A percentile compares a stretch with the other conserved stretches of the same genome.
phyloP scores from a whole-genome alignment of 768 basidiomycete species.

The Crepidotus variabilis region DNA sequence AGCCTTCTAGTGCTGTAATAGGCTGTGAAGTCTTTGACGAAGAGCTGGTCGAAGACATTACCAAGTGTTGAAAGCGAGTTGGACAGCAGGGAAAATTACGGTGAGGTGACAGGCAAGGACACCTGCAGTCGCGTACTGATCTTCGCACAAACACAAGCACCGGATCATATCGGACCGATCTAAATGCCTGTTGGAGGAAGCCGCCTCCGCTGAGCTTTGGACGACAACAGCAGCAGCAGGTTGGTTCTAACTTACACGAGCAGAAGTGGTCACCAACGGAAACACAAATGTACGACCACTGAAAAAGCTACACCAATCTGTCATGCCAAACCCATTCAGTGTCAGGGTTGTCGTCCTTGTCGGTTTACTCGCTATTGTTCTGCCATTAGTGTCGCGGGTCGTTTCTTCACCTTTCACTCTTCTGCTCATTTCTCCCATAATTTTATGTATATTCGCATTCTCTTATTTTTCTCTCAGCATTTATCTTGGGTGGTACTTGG shows the following conservation, averaged over 20 bases:
- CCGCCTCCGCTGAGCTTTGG: too few relatives aligned
- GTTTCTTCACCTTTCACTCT: constrained; percentile 65
- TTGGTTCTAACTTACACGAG: too few relatives aligned
- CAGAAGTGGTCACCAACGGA: too few relatives aligned
- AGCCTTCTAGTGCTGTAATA: constrained; percentile 74
- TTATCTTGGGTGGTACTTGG: constrained; percentile 56
- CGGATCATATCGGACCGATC: too few relatives aligned
- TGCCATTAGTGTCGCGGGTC: constrained; percentile 53
- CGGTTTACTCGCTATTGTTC: constrained; percentile 49
- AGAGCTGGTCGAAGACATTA: constrained; percentile 2
- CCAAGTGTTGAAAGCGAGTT: too few relatives aligned
- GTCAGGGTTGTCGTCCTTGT: constrained; percentile 52
- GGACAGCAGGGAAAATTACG: too few relatives aligned
- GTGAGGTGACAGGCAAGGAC: too few relatives aligned
- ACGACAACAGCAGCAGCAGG: too few relatives aligned
- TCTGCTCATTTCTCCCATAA: constrained; percentile 58
- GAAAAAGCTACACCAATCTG: constrained; percentile 11
- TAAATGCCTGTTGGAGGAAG: too few relatives aligned
- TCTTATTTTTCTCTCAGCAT: constrained; percentile 52
- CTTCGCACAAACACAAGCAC: too few relatives aligned
- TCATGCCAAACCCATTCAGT: constrained; percentile 38
- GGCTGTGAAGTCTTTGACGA: constrained; percentile 17
- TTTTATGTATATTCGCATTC: constrained; percentile 45
- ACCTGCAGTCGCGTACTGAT: too few relatives aligned
- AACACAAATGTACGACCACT: too few relatives aligned